Percentiles rank a stretch among this genome's conserved stretches.
phyloP scores from a whole-genome alignment of 73 alveolate genomes.

The Paramecium primaurelia region DNA sequence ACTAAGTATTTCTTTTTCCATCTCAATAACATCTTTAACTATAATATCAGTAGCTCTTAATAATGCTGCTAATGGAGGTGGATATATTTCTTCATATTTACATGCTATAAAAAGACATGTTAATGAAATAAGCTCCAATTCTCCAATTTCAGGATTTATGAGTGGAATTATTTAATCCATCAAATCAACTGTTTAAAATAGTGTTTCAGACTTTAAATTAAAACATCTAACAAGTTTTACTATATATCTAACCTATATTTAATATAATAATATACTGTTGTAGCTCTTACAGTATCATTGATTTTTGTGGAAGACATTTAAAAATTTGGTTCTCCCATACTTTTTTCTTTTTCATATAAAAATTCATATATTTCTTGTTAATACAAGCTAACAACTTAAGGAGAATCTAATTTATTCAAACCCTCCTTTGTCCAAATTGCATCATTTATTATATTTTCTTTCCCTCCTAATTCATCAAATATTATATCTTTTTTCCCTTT shows the following conservation, averaged over 20 bases:
- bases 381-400: background rate
- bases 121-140: background rate
- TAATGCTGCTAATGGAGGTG: slow-evolving; percentile 50
- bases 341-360: background rate
- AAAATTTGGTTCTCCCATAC: background rate
- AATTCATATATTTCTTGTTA: background rate
- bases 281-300: background rate
- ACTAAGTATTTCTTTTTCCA: background rate
- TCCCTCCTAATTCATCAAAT: background rate
- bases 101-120: slow-evolving; percentile 49
- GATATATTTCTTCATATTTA: slow-evolving; percentile 57
- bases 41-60: background rate
- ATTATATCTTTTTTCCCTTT: background rate
- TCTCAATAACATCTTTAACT: background rate
- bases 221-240: background rate
- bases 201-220: background rate
- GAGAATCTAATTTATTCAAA: background rate
- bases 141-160: background rate
- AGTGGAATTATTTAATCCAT: background rate
- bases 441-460: background rate
- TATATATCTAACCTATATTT: background rate
- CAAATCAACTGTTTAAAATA: background rate
- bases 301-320: background rate
- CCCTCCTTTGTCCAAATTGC: background rate
- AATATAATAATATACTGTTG: background rate